A percentile compares a stretch with the other conserved stretches of the same genome.
These are phyloP conservation scores for Coniella vitis DNA, from an alignment of 2,329 filamentous ascomycete species.

Conservation along the genomic window DNA sequence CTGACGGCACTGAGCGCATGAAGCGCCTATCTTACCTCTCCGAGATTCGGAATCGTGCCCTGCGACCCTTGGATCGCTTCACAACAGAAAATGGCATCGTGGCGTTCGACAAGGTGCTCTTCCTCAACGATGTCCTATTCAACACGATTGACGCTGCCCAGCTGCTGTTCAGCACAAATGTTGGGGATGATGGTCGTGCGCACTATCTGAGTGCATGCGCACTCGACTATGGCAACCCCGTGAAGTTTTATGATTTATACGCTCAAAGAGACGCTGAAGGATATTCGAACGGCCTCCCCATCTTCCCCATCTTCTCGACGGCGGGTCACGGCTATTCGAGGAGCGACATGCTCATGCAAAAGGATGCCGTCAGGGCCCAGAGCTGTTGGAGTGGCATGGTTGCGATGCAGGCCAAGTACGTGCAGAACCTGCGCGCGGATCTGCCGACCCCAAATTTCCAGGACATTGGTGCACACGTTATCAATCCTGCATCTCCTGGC, in stretches of 20 bases:
- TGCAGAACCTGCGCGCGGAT: conserved; percentile 36
- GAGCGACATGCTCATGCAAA: conserved; percentile 53
- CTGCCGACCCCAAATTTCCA: conserved; percentile 29
- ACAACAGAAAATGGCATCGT: conserved; percentile 27
- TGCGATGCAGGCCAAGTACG: conserved; percentile 54
- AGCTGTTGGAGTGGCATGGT: conserved; percentile 71
- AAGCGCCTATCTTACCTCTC: conserved; percentile 71
- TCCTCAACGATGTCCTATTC: conserved; percentile 60
- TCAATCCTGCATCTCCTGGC: conserved; percentile 27
- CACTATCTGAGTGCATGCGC: conserved; percentile 64
- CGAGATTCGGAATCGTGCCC: conserved; percentile 63
- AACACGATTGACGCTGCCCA: conserved; percentile 45
- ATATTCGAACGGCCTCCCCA: conserved; percentile 53
- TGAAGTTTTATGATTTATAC: conserved; percentile 68
- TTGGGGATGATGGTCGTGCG: conserved; percentile 41
- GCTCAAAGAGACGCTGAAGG: conserved; percentile 63
- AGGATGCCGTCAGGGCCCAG: conserved; percentile 60
- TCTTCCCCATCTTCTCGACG: conserved; percentile 61
- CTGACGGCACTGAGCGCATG: conserved; percentile 54
- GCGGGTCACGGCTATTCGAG: conserved; percentile 48
- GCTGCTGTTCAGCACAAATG: conserved; percentile 56
- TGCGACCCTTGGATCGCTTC: conserved; percentile 53
- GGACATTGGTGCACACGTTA: conserved; percentile 26
- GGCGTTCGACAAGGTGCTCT: conserved; percentile 51
- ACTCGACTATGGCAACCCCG: conserved; percentile 61